phyloP scores from a whole-genome alignment of 75 land plant genomes.

The Pinus albicaulis region DNA sequence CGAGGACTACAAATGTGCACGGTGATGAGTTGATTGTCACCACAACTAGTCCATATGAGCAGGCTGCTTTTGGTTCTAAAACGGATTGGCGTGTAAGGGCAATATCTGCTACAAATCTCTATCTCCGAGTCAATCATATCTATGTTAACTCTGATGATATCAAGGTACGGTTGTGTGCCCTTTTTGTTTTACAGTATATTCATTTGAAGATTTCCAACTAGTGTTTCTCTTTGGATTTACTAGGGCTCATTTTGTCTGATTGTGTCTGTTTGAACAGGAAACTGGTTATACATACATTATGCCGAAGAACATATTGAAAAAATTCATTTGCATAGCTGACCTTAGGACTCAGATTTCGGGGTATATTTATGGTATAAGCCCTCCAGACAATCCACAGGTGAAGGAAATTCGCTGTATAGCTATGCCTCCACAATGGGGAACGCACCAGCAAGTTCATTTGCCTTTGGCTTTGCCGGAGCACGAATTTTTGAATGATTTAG shows the following conservation, averaged over 20 bases:
- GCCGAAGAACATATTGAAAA: conserved; percentile 98
- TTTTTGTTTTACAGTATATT: neutral
- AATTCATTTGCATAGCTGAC: conserved; percentile 98
- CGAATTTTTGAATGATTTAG: conserved; percentile 88
- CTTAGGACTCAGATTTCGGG: conserved; percentile 93
- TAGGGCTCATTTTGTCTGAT: neutral
- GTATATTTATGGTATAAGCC: conserved; percentile 93
- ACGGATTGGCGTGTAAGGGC: conserved; percentile 99
- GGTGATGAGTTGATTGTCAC: conserved; percentile 99
- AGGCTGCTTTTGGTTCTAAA: conserved; percentile 90
- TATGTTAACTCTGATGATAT: conserved; percentile 99
- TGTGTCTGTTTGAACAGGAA: conserved; percentile 55
- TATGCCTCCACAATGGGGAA: conserved; percentile 99
- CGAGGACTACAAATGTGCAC: conserved; percentile 98
- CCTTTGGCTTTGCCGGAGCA: conserved; percentile 96
- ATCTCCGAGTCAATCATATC: conserved; percentile 97
- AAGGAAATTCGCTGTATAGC: conserved; percentile 99
- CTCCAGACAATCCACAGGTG: conserved; percentile 98
- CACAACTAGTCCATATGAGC: conserved; percentile 99
- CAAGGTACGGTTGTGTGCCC: conserved; percentile 46
- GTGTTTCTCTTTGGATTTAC: too few relatives aligned
- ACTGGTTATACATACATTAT: conserved; percentile 98
- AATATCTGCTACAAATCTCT: conserved; percentile 95
- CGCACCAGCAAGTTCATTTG: conserved; percentile 96
- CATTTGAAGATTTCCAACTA: neutral